Percentiles rank a stretch among this genome's conserved stretches.
Conservation (phyloP, 2,329 filamentous ascomycete species). For the Huntiella moniliformis region DNA sequence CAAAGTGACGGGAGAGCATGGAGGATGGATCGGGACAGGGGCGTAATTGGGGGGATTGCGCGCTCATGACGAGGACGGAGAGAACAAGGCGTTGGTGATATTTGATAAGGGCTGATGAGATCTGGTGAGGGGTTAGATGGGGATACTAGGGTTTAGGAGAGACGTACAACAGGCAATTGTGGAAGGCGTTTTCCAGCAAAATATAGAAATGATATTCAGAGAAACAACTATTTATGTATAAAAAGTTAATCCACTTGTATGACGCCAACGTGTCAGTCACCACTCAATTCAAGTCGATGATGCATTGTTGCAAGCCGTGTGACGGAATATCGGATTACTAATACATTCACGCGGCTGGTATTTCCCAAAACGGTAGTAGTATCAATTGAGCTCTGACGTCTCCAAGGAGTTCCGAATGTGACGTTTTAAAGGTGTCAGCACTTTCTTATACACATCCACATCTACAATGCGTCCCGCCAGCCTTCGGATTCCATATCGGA, state of each 20-base stretch:
- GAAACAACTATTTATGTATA: too few relatives aligned
- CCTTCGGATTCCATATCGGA: slow-evolving; percentile 81
- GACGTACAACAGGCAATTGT: too few relatives aligned
- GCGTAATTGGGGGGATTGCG: slow-evolving; percentile 13
- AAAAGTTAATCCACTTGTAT: too few relatives aligned
- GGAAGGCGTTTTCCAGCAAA: too few relatives aligned
- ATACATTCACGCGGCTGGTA: background rate
- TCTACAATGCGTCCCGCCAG: slow-evolving; percentile 46
- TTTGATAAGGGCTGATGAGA: background rate
- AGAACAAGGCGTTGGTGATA: background rate
- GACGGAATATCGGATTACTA: slow-evolving; percentile 1
- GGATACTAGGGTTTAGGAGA: too few relatives aligned
- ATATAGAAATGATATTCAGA: too few relatives aligned
- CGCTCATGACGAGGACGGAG: slow-evolving; percentile 1
- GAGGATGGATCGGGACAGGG: slow-evolving; percentile 26
- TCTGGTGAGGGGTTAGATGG: too few relatives aligned
- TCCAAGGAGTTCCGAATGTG: background rate
- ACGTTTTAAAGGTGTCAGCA: too few relatives aligned
- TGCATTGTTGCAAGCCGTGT: too few relatives aligned
- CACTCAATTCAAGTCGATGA: too few relatives aligned
- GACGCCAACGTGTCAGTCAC: too few relatives aligned
- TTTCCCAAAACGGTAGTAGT: background rate
- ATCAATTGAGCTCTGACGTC: background rate
- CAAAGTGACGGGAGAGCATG: slow-evolving; percentile 61
- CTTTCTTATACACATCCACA: background rate